Evolutionary conservation across 805 yeast species (phyloP).

Genomic region (Scheffersomyces spartinae): DNA sequence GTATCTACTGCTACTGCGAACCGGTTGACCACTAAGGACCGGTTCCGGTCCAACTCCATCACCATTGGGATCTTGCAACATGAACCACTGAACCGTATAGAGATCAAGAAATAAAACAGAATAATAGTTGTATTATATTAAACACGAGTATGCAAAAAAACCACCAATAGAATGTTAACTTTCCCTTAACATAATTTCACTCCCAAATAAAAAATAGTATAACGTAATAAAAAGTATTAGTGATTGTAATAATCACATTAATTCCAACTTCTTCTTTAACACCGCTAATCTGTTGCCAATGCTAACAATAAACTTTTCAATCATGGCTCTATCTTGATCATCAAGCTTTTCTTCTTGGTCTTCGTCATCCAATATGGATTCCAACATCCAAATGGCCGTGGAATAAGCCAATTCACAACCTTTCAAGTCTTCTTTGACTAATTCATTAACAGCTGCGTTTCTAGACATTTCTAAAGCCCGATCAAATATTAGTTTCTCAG

Average conservation of each 20-base stretch:
- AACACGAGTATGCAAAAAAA: too few species aligned
- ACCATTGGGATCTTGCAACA: slow-evolving; percentile 28
- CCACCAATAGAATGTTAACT: too few species aligned
- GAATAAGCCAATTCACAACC: slow-evolving; percentile 86
- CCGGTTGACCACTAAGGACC: too few species aligned
- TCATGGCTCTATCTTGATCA: slow-evolving; percentile 60
- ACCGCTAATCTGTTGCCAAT: slow-evolving; percentile 73
- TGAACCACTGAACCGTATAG: too few species aligned
- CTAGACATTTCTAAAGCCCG: slow-evolving; percentile 90
- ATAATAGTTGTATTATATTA: too few species aligned
- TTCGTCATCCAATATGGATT: slow-evolving; percentile 57
- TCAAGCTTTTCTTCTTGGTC: slow-evolving; percentile 40
- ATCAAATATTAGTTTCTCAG: slow-evolving; percentile 83
- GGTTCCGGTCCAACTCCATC: slow-evolving; percentile 27
- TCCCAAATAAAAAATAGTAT: too few species aligned
- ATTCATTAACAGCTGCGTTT: slow-evolving; percentile 81
- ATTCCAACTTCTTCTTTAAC: slow-evolving; percentile 44
- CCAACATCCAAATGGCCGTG: slow-evolving; percentile 92
- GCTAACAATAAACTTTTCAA: slow-evolving; percentile 71
- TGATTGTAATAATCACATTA: too few species aligned
- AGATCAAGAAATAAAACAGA: too few species aligned
- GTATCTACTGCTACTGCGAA: too few species aligned
- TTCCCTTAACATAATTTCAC: too few species aligned
- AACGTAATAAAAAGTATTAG: too few species aligned
- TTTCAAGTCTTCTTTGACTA: slow-evolving; percentile 56